Conservation (phyloP, 2,329 filamentous ascomycete genomes). For the Curvularia eragrostidis region DNA sequence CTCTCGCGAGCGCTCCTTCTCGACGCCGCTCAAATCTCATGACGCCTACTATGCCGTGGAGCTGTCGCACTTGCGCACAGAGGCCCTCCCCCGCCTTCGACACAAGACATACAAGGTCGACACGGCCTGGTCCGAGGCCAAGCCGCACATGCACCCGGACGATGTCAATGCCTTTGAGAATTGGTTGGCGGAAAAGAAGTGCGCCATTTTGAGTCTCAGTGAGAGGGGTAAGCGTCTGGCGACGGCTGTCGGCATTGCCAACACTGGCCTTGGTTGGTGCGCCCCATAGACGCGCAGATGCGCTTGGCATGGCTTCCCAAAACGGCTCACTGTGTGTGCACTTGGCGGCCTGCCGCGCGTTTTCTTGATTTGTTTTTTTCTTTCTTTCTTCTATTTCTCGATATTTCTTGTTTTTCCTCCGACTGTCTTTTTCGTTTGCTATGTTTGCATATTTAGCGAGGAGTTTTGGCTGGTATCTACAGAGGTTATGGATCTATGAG, state of each 20-base stretch:
- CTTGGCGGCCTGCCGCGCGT: slow-evolving; percentile 6
- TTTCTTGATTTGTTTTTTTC: not conserved
- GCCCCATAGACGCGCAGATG: slow-evolving; percentile 40
- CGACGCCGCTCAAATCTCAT: slow-evolving; percentile 44
- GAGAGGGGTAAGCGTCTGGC: slow-evolving; percentile 39
- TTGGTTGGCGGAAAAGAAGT: slow-evolving; percentile 51
- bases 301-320: slow-evolving; percentile 11
- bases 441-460: slow-evolving; percentile 27
- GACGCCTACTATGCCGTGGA: slow-evolving; percentile 45
- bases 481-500: slow-evolving; percentile 25
- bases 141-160: slow-evolving; percentile 30
- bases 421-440: slow-evolving; percentile 4
- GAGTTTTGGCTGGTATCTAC: slow-evolving; percentile 34
- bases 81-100: slow-evolving; percentile 53
- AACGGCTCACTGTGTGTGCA: slow-evolving; percentile 15
- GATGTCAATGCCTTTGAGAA: slow-evolving; percentile 46
- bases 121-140: slow-evolving; percentile 42
- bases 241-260: slow-evolving; percentile 29
- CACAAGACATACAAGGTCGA: slow-evolving; percentile 49
- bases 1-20: slow-evolving; percentile 43
- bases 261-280: slow-evolving; percentile 46
- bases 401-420: slow-evolving; percentile 11
- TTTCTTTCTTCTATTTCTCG: no score
- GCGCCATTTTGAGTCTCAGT: slow-evolving; percentile 42
- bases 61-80: slow-evolving; percentile 49